Conservation (phyloP, 371 early-diverging fungal species). For the Phascolomyces articulosus region DNA sequence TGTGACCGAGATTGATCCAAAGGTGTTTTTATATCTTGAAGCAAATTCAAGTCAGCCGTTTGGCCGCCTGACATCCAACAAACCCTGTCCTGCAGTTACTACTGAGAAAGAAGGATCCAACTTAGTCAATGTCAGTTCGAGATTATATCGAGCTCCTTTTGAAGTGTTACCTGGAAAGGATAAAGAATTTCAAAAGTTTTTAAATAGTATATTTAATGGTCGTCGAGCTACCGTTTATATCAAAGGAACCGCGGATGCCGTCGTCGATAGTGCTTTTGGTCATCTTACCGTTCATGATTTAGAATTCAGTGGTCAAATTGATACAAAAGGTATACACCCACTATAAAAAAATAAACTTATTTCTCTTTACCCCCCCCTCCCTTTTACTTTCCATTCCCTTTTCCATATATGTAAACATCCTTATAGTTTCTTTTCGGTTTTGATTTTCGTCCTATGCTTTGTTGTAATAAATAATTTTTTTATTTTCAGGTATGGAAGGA, state of each 20-base stretch:
- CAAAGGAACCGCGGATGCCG: conserved; percentile 41
- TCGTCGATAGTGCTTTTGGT: conserved; percentile 45
- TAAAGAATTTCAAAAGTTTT: conserved; percentile 44
- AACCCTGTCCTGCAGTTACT: conserved; percentile 38
- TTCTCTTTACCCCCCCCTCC: too few relatives aligned
- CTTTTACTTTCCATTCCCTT: too few relatives aligned
- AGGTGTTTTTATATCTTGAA: conserved; percentile 37
- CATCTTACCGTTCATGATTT: conserved; percentile 36
- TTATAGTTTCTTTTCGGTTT: too few relatives aligned
- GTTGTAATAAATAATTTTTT: not conserved
- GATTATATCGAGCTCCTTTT: conserved; percentile 39
- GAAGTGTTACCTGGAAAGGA: conserved; percentile 41
- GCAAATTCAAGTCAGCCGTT: conserved; percentile 35
- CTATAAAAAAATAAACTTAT: not conserved
- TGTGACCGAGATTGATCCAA: conserved; percentile 38
- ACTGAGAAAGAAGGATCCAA: conserved; percentile 12
- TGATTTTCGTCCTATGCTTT: not conserved
- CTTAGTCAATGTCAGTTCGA: conserved; percentile 23
- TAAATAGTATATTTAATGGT: conserved; percentile 20
- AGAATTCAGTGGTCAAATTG: conserved; percentile 43
- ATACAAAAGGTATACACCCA: conserved; percentile 33
- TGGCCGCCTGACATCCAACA: conserved; percentile 30
- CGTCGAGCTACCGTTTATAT: conserved; percentile 29
- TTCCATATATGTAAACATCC: not conserved
- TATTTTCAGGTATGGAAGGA: conserved; percentile 38